Evolutionary conservation across 2,329 filamentous ascomycete genomes (phyloP).

Genomic region (Pseudocercospora fuligena): DNA sequence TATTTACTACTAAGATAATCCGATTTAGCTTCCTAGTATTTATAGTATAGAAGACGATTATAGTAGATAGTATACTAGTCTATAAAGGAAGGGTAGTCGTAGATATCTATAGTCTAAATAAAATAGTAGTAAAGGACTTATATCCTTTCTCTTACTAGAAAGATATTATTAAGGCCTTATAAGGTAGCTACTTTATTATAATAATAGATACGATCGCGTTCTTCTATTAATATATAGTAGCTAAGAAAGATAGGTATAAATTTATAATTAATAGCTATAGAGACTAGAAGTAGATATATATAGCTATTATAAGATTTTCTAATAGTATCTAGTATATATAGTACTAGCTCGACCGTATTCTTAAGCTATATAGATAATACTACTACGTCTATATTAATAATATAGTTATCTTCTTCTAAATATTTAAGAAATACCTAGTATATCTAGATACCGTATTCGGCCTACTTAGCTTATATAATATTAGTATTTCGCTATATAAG

Average conservation of each 20-base stretch:
- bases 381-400: not conserved
- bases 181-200: not conserved
- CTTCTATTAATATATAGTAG: not conserved
- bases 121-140: not conserved
- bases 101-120: not conserved
- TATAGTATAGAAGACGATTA: not conserved
- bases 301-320: not conserved
- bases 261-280: not conserved
- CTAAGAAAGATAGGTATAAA: no score
- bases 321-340: not conserved
- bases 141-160: not conserved
- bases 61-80: not conserved
- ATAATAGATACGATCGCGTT: not conserved
- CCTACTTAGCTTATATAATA: no score
- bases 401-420: no score
- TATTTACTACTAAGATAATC: not conserved
- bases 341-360: not conserved
- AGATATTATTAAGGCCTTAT: not conserved
- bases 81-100: not conserved
- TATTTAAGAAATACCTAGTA: no score
- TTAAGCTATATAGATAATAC: not conserved
- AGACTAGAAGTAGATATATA: not conserved
- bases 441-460: no score
- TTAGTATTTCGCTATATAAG: no score
- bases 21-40: not conserved